These are phyloP conservation scores for Penicillium pulvis DNA, from an alignment of 495 filamentous ascomycete species.

Conservation along the genomic window DNA sequence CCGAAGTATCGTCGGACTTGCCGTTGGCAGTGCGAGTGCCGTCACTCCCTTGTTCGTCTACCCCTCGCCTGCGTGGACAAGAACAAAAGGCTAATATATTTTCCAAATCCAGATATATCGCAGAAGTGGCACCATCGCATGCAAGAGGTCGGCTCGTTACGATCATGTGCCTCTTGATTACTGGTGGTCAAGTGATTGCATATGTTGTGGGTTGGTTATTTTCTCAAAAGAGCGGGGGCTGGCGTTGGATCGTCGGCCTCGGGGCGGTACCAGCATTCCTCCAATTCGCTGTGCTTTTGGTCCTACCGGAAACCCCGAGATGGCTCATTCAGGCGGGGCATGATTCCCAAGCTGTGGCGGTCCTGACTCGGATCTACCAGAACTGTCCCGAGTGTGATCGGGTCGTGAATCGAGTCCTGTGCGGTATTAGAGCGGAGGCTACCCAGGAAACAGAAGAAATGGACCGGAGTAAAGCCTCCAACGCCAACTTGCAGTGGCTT, in stretches of 20 bases:
- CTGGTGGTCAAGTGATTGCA: constrained; percentile 81
- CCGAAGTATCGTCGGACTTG: constrained; percentile 75
- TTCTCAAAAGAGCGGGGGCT: constrained; percentile 62
- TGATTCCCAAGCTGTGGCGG: constrained; percentile 57
- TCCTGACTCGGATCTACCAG: constrained; percentile 68
- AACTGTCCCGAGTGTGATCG: constrained; percentile 42
- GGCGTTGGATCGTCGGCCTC: constrained; percentile 90
- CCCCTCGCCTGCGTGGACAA: background rate
- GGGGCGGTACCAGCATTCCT: constrained; percentile 75
- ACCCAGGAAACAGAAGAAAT: constrained; percentile 60
- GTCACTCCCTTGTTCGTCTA: constrained; percentile 70
- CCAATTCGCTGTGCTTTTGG: constrained; percentile 63
- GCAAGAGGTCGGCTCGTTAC: constrained; percentile 78
- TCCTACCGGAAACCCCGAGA: constrained; percentile 83
- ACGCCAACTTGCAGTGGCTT: constrained; percentile 28
- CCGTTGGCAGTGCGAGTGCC: constrained; percentile 80
- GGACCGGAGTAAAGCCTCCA: constrained; percentile 21
- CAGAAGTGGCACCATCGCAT: constrained; percentile 76
- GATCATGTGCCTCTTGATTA: constrained; percentile 77
- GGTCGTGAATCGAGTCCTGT: constrained; percentile 58
- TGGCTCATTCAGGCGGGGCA: constrained; percentile 76
- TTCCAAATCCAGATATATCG: constrained; percentile 61
- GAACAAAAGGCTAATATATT: background rate
- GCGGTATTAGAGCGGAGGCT: constrained; percentile 69
- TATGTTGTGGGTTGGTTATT: constrained; percentile 76